A percentile compares a stretch with the other conserved stretches of the same genome.
phyloP scores from a whole-genome alignment of 805 yeast species.

The Starmerella khaoyaiensis region DNA sequence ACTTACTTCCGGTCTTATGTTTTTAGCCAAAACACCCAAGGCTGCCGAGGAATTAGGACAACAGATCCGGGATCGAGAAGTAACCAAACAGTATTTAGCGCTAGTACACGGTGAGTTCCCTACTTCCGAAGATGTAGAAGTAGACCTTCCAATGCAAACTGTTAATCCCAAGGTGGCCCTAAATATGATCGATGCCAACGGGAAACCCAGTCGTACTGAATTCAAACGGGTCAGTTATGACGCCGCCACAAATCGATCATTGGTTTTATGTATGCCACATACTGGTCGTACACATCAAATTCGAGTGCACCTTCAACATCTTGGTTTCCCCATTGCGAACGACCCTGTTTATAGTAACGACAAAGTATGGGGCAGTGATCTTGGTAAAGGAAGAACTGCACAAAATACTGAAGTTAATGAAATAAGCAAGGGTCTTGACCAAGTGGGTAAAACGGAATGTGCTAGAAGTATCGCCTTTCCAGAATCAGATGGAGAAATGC shows the following conservation, averaged over 20 bases:
- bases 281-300: constrained; percentile 96
- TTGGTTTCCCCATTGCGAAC: constrained; percentile 85
- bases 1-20: constrained; percentile 86
- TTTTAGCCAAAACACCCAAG: constrained; percentile 66
- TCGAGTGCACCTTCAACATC: constrained; percentile 75
- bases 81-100: constrained; percentile 73
- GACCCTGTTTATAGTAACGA: constrained; percentile 82
- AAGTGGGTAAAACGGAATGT: constrained; percentile 55
- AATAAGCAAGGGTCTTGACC: constrained; percentile 40
- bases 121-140: constrained; percentile 31
- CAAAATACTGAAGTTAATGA: constrained; percentile 31
- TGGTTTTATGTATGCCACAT: constrained; percentile 71
- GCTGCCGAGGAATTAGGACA: constrained; percentile 67
- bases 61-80: constrained; percentile 57
- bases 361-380: constrained; percentile 60
- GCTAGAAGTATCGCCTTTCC: constrained; percentile 48
- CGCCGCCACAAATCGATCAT: constrained; percentile 38
- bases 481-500: constrained; percentile 46
- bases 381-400: constrained; percentile 50
- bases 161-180: constrained; percentile 62
- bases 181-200: constrained; percentile 36
- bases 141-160: constrained; percentile 57
- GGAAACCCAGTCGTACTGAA: constrained; percentile 60
- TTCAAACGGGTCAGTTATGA: constrained; percentile 61
- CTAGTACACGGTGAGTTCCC: constrained; percentile 83